Conservation (phyloP, 2,329 filamentous ascomycete genomes). For the Blastomyces parvus region DNA sequence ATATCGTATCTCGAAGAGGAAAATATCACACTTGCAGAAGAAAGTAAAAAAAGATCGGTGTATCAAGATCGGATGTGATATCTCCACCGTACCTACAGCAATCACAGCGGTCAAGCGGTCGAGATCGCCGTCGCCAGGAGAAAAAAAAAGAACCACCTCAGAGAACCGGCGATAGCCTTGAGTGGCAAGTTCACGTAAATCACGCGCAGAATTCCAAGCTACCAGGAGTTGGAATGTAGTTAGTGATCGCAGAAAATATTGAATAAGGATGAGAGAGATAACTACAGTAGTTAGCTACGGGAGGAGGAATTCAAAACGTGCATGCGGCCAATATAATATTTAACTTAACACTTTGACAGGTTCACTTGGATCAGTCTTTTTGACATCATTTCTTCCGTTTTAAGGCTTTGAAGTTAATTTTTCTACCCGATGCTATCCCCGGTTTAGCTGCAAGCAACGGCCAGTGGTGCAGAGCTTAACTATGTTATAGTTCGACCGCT, state of each 20-base stretch:
- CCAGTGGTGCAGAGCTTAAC: not conserved
- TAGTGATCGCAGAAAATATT: too few species aligned
- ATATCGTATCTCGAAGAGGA: too few species aligned
- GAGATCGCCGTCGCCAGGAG: not conserved
- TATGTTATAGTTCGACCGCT: too few species aligned
- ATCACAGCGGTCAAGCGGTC: not conserved
- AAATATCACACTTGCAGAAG: not conserved
- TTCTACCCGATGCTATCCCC: not conserved
- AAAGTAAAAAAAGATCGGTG: not conserved
- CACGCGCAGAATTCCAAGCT: not conserved
- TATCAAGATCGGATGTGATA: not conserved
- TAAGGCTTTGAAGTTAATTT: not conserved
- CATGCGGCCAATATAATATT: too few species aligned
- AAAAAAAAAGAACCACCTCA: not conserved
- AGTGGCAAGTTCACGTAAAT: not conserved
- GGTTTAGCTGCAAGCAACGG: too few species aligned
- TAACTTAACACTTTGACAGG: too few species aligned
- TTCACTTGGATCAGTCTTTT: too few species aligned
- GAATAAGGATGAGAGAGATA: too few species aligned
- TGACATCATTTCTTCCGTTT: not conserved
- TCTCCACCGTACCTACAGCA: not conserved
- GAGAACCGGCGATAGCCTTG: not conserved
- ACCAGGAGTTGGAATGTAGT: too few species aligned
- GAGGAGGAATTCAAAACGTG: too few species aligned
- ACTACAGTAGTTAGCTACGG: too few species aligned